Evolutionary conservation across 2,329 filamentous ascomycete genomes (phyloP).

Genomic region (Cladosporium cucumerinum): DNA sequence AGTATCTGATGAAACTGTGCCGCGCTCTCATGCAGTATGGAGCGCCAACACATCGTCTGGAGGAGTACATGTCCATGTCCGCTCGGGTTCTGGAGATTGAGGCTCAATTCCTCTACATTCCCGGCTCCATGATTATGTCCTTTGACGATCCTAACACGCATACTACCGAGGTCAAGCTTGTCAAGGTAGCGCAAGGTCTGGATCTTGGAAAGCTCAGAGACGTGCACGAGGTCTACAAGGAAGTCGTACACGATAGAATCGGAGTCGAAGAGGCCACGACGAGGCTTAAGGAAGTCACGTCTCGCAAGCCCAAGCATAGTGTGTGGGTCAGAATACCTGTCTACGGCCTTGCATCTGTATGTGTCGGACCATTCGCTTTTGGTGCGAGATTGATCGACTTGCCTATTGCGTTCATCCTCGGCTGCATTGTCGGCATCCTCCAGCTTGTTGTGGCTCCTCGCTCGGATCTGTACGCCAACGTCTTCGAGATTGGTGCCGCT

Average conservation of each 20-base stretch:
- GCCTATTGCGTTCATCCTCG: slow-evolving; percentile 72
- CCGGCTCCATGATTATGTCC: slow-evolving; percentile 90
- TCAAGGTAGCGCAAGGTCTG: slow-evolving; percentile 65
- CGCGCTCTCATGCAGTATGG: slow-evolving; percentile 85
- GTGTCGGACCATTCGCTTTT: slow-evolving; percentile 78
- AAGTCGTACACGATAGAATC: slow-evolving; percentile 73
- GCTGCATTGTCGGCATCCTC: slow-evolving; percentile 68
- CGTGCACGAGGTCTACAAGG: slow-evolving; percentile 74
- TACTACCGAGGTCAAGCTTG: slow-evolving; percentile 75
- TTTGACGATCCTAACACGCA: slow-evolving; percentile 74
- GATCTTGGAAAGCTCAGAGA: slow-evolving; percentile 72
- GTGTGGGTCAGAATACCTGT: slow-evolving; percentile 55
- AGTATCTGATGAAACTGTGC: slow-evolving; percentile 80
- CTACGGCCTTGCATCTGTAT: slow-evolving; percentile 72
- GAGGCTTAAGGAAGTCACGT: slow-evolving; percentile 61
- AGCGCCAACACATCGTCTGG: slow-evolving; percentile 83
- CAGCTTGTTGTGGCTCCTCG: slow-evolving; percentile 71
- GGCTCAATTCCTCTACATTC: slow-evolving; percentile 84
- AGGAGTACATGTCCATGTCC: slow-evolving; percentile 89
- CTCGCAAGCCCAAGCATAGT: slow-evolving; percentile 53
- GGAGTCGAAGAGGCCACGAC: slow-evolving; percentile 66
- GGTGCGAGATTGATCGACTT: slow-evolving; percentile 72
- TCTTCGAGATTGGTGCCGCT: slow-evolving; percentile 49
- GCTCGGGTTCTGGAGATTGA: slow-evolving; percentile 85
- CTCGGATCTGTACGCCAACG: slow-evolving; percentile 64